Percentiles rank a stretch among this genome's conserved stretches.
These are phyloP conservation scores for Ligustrum vulgare DNA, from an alignment of 257 asterid species.

Conservation along the genomic window DNA sequence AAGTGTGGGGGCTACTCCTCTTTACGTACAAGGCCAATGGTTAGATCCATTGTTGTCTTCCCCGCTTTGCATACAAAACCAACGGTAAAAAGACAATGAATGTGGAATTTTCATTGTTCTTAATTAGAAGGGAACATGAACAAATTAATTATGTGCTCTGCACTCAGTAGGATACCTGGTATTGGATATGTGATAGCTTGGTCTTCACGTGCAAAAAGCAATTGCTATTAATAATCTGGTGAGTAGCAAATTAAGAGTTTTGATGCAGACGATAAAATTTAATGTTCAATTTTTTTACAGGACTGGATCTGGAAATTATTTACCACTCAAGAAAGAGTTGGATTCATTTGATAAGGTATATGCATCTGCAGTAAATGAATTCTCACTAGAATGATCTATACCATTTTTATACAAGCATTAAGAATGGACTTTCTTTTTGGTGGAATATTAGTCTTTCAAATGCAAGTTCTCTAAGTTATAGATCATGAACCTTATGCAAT, in stretches of 20 bases:
- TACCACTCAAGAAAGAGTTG: constrained; percentile 52
- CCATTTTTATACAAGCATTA: constrained; percentile 12
- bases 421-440: constrained; percentile 16
- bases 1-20: neutral
- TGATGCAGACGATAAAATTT: constrained; percentile 20
- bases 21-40: neutral
- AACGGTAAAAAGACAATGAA: neutral
- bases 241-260: constrained; percentile 20
- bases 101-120: neutral
- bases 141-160: constrained; percentile 16
- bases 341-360: constrained; percentile 89
- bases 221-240: constrained; percentile 10
- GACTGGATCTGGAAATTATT: constrained; percentile 34
- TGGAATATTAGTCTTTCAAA: constrained; percentile 10
- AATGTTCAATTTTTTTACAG: constrained; percentile 45
- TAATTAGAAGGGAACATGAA: constrained; percentile 17
- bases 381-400: constrained; percentile 16
- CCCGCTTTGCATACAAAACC: neutral
- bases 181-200: constrained; percentile 16
- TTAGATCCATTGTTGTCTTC: neutral
- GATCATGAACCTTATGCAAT: constrained; percentile 13
- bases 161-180: constrained; percentile 10
- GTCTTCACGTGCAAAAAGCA: constrained; percentile 3
- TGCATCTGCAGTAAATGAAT: constrained; percentile 20
- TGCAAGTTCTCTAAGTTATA: neutral